Percentiles rank a stretch among this genome's conserved stretches.
These are phyloP conservation scores for Murraya koenigii DNA, from an alignment of 345 rosid species.

Conservation along the genomic window DNA sequence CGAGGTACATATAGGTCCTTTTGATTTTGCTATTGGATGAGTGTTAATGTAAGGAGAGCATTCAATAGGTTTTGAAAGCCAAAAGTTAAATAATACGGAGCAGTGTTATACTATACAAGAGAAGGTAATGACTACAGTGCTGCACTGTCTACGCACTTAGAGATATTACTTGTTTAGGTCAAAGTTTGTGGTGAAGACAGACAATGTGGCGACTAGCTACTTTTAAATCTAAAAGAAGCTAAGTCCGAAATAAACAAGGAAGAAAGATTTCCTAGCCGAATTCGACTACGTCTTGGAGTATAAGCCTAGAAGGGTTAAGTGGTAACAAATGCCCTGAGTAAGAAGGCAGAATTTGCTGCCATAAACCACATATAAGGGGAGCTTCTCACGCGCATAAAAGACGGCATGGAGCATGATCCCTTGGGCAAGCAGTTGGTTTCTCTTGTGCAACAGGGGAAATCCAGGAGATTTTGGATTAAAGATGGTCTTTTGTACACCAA, in stretches of 20 bases:
- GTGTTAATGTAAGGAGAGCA: neutral
- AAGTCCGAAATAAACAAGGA: neutral
- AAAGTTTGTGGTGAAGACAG: neutral
- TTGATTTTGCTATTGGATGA: neutral
- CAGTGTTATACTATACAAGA: neutral
- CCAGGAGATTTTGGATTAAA: neutral
- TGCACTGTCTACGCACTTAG: neutral
- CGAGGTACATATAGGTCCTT: neutral
- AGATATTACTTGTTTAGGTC: neutral
- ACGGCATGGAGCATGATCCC: neutral
- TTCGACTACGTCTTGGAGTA: neutral
- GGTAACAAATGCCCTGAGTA: neutral
- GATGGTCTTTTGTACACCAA: neutral
- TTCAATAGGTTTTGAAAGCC: neutral
- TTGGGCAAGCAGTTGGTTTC: neutral
- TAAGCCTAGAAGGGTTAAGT: no score
- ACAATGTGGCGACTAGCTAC: fast-evolving
- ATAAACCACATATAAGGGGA: no score
- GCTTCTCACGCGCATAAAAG: neutral
- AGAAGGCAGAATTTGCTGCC: neutral
- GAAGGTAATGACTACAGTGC: neutral
- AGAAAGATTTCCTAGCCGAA: neutral
- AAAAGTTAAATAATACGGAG: neutral
- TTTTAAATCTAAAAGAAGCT: neutral
- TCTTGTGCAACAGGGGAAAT: neutral